Base-by-base conservation (phyloP, 805 yeast genomes). In the Blastobotrys chiropterorum region DNA sequence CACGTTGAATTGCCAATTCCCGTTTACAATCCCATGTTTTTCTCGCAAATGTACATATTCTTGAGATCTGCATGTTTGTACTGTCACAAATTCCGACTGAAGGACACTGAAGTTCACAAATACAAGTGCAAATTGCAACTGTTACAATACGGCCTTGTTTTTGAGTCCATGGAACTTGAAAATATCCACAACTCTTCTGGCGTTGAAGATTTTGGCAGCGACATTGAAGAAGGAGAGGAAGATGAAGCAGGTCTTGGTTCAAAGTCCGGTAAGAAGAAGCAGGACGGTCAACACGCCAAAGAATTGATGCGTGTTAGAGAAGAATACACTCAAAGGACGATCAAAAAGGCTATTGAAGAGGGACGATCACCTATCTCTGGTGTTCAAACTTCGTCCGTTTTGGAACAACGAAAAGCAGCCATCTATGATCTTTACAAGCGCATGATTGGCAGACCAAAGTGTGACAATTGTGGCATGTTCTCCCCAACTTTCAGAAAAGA, bases 1-100 rank as follows among this genome's bases (percentile, higher is more conserved):
- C 99, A 94, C 69, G 90, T 94, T 57, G 97, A 92, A 67, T 77
- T 94, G 57, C 99, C 99, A 3, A 84, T 90, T 42, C 96, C 98
- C 2, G 95, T 88, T 44, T 94, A 89, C 75, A 92, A 89, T 67
- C 98, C 99, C 16, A 72, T 94, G 60, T 94, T 95, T 64, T 94
- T 95, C 80, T 81, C 82, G 64, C 97, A 92, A 70, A 74, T 94
- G 76, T 94, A 84, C 74, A 79, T 87, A 54, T 82, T 85, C 62
- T 75, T 95, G 65, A 78, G 98, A 67, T 77, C 90, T 44, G 71
- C 90, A 16, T 94, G 99, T 77, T 75, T 94, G 49, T 90, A 82
- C 72, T 94, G 99, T 72, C 95, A 88, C 68, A 84, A 78, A 56
- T 90, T 95, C 75, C 80, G 85, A 63, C 76, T 90, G 60, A 80